These are phyloP conservation scores for Lepidium sativum DNA, from an alignment of 345 rosid genomes.

Conservation along the genomic window DNA sequence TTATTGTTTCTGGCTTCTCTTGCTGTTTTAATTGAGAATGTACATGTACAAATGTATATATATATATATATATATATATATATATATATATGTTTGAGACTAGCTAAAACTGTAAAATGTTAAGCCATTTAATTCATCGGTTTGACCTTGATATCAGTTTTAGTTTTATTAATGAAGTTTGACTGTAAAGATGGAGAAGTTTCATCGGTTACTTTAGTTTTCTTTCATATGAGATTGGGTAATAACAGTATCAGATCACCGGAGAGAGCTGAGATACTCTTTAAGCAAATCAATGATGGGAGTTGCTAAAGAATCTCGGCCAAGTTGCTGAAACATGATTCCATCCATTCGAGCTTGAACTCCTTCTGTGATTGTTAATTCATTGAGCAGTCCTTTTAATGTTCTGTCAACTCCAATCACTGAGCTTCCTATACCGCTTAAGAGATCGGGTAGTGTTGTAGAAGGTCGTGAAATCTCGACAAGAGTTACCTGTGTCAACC, in stretches of 20 bases:
- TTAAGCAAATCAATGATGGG: conserved; percentile 52
- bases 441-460: conserved; percentile 56
- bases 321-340: conserved; percentile 63
- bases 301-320: conserved; percentile 39
- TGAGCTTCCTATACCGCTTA: conserved; percentile 63
- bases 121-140: conserved; percentile 2
- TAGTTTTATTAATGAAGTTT: neutral
- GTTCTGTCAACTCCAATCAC: conserved; percentile 61
- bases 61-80: too few species aligned
- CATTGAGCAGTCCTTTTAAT: conserved; percentile 50
- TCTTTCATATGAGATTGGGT: neutral
- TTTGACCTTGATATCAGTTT: neutral
- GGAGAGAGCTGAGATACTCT: conserved; percentile 72
- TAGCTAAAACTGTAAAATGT: neutral
- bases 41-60: too few species aligned
- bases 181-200: neutral
- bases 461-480: conserved; percentile 83
- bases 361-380: conserved; percentile 44
- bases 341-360: conserved; percentile 96
- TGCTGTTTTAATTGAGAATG: neutral
- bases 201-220: neutral
- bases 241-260: conserved; percentile 25
- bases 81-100: neutral
- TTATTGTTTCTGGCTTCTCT: neutral
- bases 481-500: conserved; percentile 51